phyloP scores from a whole-genome alignment of 2,329 filamentous ascomycete genomes.

The Scedosporium dehoogii region DNA sequence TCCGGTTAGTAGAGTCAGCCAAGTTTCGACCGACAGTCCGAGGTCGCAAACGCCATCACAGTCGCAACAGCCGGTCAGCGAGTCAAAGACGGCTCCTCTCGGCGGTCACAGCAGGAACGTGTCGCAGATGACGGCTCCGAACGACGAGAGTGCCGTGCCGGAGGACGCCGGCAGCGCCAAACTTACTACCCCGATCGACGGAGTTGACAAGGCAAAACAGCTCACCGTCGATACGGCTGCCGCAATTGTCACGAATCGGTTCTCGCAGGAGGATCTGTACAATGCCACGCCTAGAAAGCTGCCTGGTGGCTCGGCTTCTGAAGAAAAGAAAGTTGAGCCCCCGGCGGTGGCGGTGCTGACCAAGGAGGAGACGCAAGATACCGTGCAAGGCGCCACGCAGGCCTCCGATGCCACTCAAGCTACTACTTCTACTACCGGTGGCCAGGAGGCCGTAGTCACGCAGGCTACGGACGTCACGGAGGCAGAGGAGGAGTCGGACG shows the following conservation, averaged over 20 bases:
- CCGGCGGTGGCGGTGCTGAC: neutral
- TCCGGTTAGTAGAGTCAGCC: neutral
- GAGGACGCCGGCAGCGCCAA: constrained; percentile 7
- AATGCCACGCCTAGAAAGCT: constrained; percentile 18
- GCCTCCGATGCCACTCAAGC: constrained; percentile 1
- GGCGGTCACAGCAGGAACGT: neutral
- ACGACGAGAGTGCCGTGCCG: constrained; percentile 10
- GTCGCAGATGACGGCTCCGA: constrained; percentile 7
- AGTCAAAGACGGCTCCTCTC: neutral
- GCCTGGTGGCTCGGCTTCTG: neutral
- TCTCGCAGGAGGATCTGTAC: constrained; percentile 23
- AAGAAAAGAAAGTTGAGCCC: neutral
- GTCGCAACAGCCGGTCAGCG: neutral
- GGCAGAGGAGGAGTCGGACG: constrained; percentile 7
- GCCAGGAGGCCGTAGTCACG: neutral
- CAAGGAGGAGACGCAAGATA: neutral
- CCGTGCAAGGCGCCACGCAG: constrained; percentile 4
- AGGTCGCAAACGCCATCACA: neutral
- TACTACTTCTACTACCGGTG: constrained; percentile 4
- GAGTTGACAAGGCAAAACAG: neutral
- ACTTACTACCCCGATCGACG: neutral
- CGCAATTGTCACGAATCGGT: constrained; percentile 7
- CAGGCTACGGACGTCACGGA: neutral
- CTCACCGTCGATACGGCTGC: constrained; percentile 1
- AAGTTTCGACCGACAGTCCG: neutral